A percentile compares a stretch with the other conserved stretches of the same genome.
Evolutionary conservation across 1,284 basidiomycete genomes (phyloP).

Genomic region (Sporisorium scitamineum): DNA sequence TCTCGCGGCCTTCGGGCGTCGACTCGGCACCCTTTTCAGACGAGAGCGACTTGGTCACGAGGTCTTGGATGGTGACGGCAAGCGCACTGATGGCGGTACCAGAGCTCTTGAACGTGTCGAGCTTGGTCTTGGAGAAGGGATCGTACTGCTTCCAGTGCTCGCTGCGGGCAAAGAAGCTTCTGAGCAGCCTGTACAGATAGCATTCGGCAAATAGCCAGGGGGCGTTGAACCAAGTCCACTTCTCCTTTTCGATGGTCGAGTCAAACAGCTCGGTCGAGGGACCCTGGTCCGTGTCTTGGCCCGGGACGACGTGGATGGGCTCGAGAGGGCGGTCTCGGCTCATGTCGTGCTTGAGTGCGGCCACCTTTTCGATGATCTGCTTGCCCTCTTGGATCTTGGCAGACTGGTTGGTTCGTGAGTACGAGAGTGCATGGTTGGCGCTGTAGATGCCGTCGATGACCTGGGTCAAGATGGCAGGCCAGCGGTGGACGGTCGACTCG

Average conservation of each 20-base stretch:
- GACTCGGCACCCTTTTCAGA: slow-evolving; percentile 41
- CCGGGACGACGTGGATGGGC: slow-evolving; percentile 65
- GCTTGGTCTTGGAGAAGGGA: slow-evolving; percentile 85
- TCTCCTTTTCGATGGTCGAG: slow-evolving; percentile 36
- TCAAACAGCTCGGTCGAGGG: slow-evolving; percentile 71
- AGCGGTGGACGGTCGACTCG: slow-evolving; percentile 76
- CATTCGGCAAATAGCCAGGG: slow-evolving; percentile 93
- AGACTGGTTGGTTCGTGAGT: slow-evolving; percentile 71
- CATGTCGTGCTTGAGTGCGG: slow-evolving; percentile 90
- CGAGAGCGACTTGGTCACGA: slow-evolving; percentile 52
- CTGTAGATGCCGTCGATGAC: slow-evolving; percentile 80
- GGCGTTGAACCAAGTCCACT: slow-evolving; percentile 87
- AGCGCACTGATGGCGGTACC: slow-evolving; percentile 79
- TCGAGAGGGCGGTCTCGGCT: slow-evolving; percentile 80
- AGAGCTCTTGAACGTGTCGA: slow-evolving; percentile 83
- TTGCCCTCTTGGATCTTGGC: slow-evolving; percentile 77
- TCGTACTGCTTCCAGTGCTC: slow-evolving; percentile 82
- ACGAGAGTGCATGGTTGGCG: slow-evolving; percentile 63
- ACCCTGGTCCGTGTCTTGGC: slow-evolving; percentile 75
- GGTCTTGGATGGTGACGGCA: slow-evolving; percentile 52
- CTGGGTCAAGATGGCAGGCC: slow-evolving; percentile 89
- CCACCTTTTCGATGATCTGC: slow-evolving; percentile 80
- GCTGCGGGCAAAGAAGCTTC: slow-evolving; percentile 80
- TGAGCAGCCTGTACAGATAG: slow-evolving; percentile 81
- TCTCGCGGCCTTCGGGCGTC: slow-evolving; percentile 61